Base-by-base conservation (phyloP, 352 stramenopile species). In the Thraustochytrium sp. region DNA sequence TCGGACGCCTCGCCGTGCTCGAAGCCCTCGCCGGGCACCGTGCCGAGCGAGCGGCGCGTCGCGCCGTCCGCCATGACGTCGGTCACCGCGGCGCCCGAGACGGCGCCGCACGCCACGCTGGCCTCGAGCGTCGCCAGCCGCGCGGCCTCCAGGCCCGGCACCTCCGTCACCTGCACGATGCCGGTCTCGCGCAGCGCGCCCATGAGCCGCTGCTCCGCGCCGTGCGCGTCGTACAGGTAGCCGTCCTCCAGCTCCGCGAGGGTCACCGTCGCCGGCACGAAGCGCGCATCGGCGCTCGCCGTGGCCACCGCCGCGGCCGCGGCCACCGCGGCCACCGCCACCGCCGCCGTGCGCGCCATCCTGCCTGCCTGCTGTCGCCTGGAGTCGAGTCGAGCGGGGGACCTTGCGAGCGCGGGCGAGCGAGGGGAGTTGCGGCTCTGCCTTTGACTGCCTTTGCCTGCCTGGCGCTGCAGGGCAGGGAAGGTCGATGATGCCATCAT, bases 41-140 rank as follows among this genome's bases (percentile, higher is more conserved):
- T 74, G 3, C 86, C 82, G 44, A 91, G 64, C 5, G 89, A 90
- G 16, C 74, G 55, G 16, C 89, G 88, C 29, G 72, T 34, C 11
- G 87, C 89, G 3, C 88, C 87, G 84, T 92, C 88, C 0, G 5
- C 2, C 16, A 88, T 85, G 18, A 40, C 61, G 59, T 4, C 8
- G n/a, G 16, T 46, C 2, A 18, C 4, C 21, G 61, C 55, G 16
- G 75, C 75, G 63, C 56, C 36, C 1, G 55, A 73, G 18, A 63
- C 61, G n/a, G 9, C 36, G 36, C 18, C 23, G 40, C 75, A 84
- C n/a, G 26, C 54, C 1, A 61, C 34, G 40, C 16, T 23, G 26
- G 37, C 21, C 0, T n/a, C 75, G 23, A 84, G 61, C 31, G 40
- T 29, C 37, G 34, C 44, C 11, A 18, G 13, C 18, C 61, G 55